Base-by-base conservation (phyloP, 2,329 filamentous ascomycete species). In the Colletotrichum salicis region DNA sequence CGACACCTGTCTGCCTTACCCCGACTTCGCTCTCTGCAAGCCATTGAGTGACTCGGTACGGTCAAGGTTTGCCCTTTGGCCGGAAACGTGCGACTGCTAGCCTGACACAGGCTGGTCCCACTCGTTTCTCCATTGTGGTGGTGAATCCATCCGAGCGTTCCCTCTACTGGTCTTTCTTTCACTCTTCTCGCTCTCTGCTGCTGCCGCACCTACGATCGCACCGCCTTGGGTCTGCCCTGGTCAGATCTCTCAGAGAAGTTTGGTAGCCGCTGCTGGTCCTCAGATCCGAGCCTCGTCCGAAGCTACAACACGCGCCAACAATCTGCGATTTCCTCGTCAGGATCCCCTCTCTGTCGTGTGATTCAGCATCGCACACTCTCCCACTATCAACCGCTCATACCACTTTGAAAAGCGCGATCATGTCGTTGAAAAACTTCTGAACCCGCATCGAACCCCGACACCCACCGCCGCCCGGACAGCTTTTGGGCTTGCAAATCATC, bases 391-490 rank as follows among this genome's bases (percentile, higher is more conserved):
- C 59, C 37, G n/a, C 22, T 64, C 54, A 27, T n/a, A 64, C 59
- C 35, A 66, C 70, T 41, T 7, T 15, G 15, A 10, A 61, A 67
- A 33, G 71, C 71, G 72, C 73, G 61, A 73, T 66, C 63, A 75
- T 75, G 73, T 73, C 66, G 63, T 55, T 62, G 69, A 74, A 74
- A 72, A 65, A 41, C 37, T 37, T 67, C 60, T 75, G 63, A 74
- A 51, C 57, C 51, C 59, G 66, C 37, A 59, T 57, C 33, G 61
- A 33, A 64, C 15, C 35, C 70, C 57, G 70, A 68, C 55, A 55
- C 37, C 60, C 31, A 41, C 56, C 45, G 45, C 37, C 55, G 62
- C 61, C 61, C 33, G 54, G 64, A 45, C 51, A 56, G 27, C 67
- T 70, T 54, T 54, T 70, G 15, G 63, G 54, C 67, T 70, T 66